Base-by-base conservation (phyloP, 2,329 filamentous ascomycete genomes). In the Lachnellula arida region DNA sequence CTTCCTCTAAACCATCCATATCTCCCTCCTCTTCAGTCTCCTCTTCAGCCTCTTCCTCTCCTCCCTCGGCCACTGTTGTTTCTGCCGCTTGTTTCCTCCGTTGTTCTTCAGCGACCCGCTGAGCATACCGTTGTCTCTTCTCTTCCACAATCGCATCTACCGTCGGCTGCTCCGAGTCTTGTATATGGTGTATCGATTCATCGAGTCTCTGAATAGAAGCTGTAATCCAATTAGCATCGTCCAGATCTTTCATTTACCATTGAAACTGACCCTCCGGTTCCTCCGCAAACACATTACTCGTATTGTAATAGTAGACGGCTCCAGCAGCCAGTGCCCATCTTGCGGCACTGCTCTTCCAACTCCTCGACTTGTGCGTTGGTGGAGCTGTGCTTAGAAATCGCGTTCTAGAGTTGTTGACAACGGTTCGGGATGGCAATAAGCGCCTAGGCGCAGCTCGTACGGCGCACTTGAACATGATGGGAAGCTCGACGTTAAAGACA, bases 261-360 rank as follows among this genome's bases (percentile, higher is more conserved):
- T 43, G 22, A 37, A 39, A 74, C 87, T 64, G 81, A 96, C 91
- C 81, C 65, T 81, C 74, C 37, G 85, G 82, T 72, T 95, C 87
- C 67, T 97, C 90, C 15, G 91, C 89, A 72, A 97, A 97, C 22
- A 91, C 78, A 53, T 85, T 82, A 68, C 87, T 93, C 7, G 91
- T 97, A 77, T 91, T 96, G 74, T 97, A 99, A 74, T 89, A 97
- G 76, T 97, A 99, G 49, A 97, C 76, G 46, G 87, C 85, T 19
- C 81, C 90, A 57, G 78, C 79, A 0, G 90, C 92, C 54, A 94
- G 70, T 62, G 85, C 89, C 82, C 91, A 87, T 76, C 93, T 82
- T 66, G 82, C 71, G 4, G 79, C 80, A 51, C 85, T 79, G 71
- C 85, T 87, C 80, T 92, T 96, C 89, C 90, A 96, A 70, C 85